phyloP scores from a whole-genome alignment of 2,329 filamentous ascomycete genomes.

The Aspergillus calidoustus region DNA sequence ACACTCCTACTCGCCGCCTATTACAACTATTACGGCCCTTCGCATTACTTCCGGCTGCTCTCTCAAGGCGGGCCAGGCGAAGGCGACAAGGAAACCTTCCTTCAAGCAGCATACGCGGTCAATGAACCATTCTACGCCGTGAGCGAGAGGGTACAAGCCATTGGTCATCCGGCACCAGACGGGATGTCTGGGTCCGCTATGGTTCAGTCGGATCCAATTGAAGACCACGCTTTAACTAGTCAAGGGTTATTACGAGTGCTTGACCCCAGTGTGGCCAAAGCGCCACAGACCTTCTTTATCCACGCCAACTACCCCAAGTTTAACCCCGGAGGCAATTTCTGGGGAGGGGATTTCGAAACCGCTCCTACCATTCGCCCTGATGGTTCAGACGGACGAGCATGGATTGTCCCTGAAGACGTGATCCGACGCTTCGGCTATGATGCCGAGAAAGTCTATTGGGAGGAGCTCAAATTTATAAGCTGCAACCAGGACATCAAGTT shows the following conservation, averaged over 20 bases:
- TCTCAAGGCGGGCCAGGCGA: conserved; percentile 45
- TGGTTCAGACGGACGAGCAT: conserved; percentile 42
- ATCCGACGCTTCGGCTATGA: conserved; percentile 45
- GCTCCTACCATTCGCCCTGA: conserved; percentile 42
- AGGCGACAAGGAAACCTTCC: conserved; percentile 47
- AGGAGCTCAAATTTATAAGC: conserved; percentile 46
- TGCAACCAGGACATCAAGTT: conserved; percentile 43
- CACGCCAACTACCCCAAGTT: conserved; percentile 50
- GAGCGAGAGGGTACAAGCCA: conserved; percentile 40
- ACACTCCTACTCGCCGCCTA: conserved; percentile 43
- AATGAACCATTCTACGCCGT: conserved; percentile 42
- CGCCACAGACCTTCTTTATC: conserved; percentile 45
- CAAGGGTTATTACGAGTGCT: conserved; percentile 39
- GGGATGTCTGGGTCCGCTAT: conserved; percentile 42
- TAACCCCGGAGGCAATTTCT: conserved; percentile 45
- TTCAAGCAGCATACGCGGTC: conserved; percentile 40
- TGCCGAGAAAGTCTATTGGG: conserved; percentile 45
- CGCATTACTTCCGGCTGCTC: conserved; percentile 45
- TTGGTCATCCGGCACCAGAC: conserved; percentile 36
- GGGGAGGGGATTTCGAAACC: conserved; percentile 44
- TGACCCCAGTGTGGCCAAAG: conserved; percentile 34
- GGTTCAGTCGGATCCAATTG: conserved; percentile 44
- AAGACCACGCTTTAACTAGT: conserved; percentile 41
- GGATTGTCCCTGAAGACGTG: conserved; percentile 40
- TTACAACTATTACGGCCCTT: conserved; percentile 43